Conservation (phyloP, 2,329 filamentous ascomycete species). For the Biscogniauxia sp. region DNA sequence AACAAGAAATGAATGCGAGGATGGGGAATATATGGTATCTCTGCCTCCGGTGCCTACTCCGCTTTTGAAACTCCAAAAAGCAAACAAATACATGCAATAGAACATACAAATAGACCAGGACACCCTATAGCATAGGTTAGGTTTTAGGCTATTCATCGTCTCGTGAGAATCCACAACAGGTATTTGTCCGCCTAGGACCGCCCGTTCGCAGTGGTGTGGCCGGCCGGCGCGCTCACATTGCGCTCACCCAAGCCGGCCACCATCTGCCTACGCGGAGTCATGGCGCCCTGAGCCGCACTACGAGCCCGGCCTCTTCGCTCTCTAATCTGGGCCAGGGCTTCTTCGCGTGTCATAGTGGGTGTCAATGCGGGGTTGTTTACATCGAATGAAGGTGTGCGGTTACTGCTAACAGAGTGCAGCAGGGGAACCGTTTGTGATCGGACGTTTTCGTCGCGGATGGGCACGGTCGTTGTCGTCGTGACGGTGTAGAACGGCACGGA, state of each 20-base stretch:
- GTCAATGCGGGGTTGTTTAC: constrained; percentile 57
- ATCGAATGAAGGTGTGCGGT: constrained; percentile 46
- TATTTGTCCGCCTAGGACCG: constrained; percentile 20
- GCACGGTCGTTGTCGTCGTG: constrained; percentile 53
- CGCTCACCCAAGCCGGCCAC: constrained; percentile 45
- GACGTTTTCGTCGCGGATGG: constrained; percentile 46
- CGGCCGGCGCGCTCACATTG: constrained; percentile 48
- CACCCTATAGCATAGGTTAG: neutral
- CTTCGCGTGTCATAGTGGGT: constrained; percentile 67
- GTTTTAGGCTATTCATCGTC: neutral
- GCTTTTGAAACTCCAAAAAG: neutral
- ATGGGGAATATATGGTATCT: too few relatives aligned
- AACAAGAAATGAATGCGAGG: too few relatives aligned
- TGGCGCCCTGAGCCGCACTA: constrained; percentile 62
- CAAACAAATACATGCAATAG: constrained; percentile 12
- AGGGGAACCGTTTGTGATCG: constrained; percentile 26
- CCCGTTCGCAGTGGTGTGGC: constrained; percentile 23
- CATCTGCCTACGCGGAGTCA: constrained; percentile 61
- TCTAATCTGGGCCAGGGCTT: constrained; percentile 72
- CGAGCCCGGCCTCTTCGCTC: constrained; percentile 69
- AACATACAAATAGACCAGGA: neutral
- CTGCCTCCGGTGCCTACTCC: too few relatives aligned
- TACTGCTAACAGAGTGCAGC: constrained; percentile 4
- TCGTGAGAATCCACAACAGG: constrained; percentile 3
- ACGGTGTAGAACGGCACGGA: constrained; percentile 45